phyloP scores from a whole-genome alignment of 1,139 yeast genomes.

The Candida sp. region DNA sequence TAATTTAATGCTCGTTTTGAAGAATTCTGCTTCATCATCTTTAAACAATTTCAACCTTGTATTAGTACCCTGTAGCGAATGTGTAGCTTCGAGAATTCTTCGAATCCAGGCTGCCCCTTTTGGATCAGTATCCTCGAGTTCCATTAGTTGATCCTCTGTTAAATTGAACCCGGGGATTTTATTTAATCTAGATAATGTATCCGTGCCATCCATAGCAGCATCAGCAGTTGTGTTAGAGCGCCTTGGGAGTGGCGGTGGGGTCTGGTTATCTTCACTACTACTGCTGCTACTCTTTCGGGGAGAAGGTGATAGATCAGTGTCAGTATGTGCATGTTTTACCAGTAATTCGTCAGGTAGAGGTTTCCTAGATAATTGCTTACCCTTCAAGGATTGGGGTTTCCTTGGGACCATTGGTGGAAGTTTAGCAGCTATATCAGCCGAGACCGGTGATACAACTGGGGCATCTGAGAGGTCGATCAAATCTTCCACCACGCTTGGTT shows the following conservation, averaged over 20 bases:
- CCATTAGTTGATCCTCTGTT: constrained; percentile 11
- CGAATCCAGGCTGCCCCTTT: constrained; percentile 49
- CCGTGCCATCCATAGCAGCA: constrained; percentile 1
- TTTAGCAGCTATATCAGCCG: constrained; percentile 14
- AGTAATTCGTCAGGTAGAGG: constrained; percentile 20
- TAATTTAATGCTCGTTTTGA: constrained; percentile 12
- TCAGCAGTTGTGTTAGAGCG: constrained; percentile 2
- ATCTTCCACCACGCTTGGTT: constrained; percentile 18
- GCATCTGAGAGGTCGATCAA: constrained; percentile 34
- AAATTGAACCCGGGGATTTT: not conserved
- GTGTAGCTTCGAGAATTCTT: constrained; percentile 34
- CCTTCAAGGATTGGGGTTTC: constrained; percentile 33
- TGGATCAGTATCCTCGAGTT: constrained; percentile 40
- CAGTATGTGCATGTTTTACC: constrained; percentile 5
- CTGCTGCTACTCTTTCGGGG: constrained; percentile 6
- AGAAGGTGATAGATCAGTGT: not conserved
- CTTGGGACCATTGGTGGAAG: constrained; percentile 39
- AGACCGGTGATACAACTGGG: constrained; percentile 7
- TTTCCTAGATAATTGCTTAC: constrained; percentile 16
- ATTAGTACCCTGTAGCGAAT: constrained; percentile 34
- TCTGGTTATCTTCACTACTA: constrained; percentile 6
- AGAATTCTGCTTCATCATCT: constrained; percentile 35
- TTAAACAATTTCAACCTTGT: constrained; percentile 34
- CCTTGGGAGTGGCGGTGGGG: constrained; percentile 11
- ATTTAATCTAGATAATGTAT: not conserved